Conservation (phyloP, 2,329 filamentous ascomycete genomes). For the Verticillium nubilum region DNA sequence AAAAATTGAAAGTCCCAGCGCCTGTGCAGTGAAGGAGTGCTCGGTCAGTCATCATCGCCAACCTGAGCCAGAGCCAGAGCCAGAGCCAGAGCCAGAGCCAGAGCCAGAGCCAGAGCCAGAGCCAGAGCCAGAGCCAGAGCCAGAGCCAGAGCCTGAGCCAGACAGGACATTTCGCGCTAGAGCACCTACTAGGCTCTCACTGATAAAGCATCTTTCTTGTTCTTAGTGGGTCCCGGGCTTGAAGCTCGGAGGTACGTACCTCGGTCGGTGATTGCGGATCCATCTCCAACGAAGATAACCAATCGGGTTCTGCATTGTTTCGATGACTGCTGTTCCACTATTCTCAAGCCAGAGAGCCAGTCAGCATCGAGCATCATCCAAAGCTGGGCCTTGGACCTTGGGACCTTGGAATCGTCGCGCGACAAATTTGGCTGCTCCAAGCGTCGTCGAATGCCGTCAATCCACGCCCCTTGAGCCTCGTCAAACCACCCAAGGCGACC, state of each 20-base stretch:
- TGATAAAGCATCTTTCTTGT: no score
- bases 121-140: no score
- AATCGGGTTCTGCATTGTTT: background rate
- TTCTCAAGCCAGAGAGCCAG: background rate
- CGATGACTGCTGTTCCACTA: background rate
- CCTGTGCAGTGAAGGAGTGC: background rate
- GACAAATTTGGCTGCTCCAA: background rate
- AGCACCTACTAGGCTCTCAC: background rate
- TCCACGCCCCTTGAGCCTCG: conserved; percentile 1
- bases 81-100: no score
- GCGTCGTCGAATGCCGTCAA: background rate
- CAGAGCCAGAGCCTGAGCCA: background rate
- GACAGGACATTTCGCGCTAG: background rate
- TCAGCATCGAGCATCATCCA: background rate
- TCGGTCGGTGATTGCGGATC: background rate
- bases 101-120: no score
- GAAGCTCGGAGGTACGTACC: background rate
- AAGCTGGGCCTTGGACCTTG: background rate
- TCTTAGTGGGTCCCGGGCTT: background rate
- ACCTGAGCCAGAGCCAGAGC: background rate
- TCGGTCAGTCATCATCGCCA: background rate
- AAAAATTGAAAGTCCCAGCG: background rate
- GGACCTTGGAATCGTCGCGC: background rate
- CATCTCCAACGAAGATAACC: background rate
- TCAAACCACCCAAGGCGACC: background rate